Percentiles rank a stretch among this genome's conserved stretches.
These are phyloP conservation scores for Apiospora rasikravindrae DNA, from an alignment of 2,329 filamentous ascomycete species.

Conservation along the genomic window DNA sequence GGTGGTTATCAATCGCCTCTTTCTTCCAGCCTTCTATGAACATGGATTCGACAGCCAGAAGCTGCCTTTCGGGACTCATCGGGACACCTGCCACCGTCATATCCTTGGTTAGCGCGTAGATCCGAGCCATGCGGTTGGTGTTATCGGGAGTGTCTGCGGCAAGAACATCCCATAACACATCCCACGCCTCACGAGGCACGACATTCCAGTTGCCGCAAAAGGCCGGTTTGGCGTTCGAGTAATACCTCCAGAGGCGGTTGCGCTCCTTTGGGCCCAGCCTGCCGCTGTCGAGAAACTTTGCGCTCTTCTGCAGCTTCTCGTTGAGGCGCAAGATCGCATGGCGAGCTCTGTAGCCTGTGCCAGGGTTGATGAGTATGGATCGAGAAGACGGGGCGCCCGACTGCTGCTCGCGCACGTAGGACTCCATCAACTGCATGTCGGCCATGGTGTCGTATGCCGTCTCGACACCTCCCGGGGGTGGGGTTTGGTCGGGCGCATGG, in stretches of 20 bases:
- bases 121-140: constrained; percentile 62
- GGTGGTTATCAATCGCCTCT: constrained; percentile 69
- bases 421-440: constrained; percentile 24
- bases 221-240: constrained; percentile 50
- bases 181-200: constrained; percentile 66
- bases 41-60: constrained; percentile 72
- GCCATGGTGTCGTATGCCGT: not conserved
- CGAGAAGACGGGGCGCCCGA: not conserved
- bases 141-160: constrained; percentile 56
- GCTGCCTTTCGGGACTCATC: constrained; percentile 62
- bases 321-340: constrained; percentile 28
- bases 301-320: constrained; percentile 32
- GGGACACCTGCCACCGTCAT: constrained; percentile 63
- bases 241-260: constrained; percentile 51
- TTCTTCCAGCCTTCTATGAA: constrained; percentile 65
- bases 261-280: constrained; percentile 26
- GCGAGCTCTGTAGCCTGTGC: not conserved
- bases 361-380: not conserved
- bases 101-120: constrained; percentile 68
- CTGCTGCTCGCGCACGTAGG: constrained; percentile 14
- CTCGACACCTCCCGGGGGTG: not conserved
- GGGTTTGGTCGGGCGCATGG: not conserved
- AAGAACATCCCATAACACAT: constrained; percentile 68
- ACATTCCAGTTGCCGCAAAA: constrained; percentile 54
- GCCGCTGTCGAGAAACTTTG: constrained; percentile 27